These are phyloP conservation scores for Aureobasidium uvarum DNA, from an alignment of 2,329 filamentous ascomycete species.

Conservation along the genomic window DNA sequence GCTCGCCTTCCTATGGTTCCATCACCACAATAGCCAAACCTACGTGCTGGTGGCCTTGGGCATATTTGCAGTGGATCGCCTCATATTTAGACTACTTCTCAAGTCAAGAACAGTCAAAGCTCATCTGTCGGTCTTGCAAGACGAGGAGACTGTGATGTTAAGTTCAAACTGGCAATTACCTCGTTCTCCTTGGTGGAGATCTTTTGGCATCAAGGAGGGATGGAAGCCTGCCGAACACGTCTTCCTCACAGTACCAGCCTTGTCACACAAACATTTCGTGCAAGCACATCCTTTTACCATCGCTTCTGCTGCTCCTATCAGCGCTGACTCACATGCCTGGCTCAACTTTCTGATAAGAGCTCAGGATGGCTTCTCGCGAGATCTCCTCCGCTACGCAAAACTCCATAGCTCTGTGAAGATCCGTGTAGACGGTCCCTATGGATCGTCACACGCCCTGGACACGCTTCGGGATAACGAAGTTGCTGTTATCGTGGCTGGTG, in stretches of 20 bases:
- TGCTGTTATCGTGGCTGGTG: constrained; percentile 60
- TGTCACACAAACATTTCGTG: constrained; percentile 53
- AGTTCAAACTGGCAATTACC: constrained; percentile 47
- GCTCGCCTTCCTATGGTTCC: constrained; percentile 59
- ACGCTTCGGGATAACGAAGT: constrained; percentile 52
- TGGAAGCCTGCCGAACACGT: constrained; percentile 64
- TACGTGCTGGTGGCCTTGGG: constrained; percentile 55
- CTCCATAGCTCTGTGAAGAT: constrained; percentile 47
- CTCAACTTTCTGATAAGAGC: constrained; percentile 60
- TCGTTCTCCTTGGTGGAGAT: constrained; percentile 7
- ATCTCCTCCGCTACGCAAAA: constrained; percentile 54
- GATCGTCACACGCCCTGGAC: constrained; percentile 56
- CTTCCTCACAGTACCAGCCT: constrained; percentile 59
- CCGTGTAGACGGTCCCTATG: constrained; percentile 64
- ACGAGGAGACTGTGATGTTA: constrained; percentile 55
- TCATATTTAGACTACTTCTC: constrained; percentile 57
- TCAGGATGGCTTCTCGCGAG: constrained; percentile 59
- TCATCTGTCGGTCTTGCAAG: constrained; percentile 54
- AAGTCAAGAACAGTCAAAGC: constrained; percentile 53
- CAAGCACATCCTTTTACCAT: constrained; percentile 69
- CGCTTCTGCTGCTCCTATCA: constrained; percentile 56
- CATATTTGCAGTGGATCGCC: constrained; percentile 59
- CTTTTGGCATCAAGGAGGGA: constrained; percentile 45
- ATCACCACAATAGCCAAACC: constrained; percentile 53
- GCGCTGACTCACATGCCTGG: constrained; percentile 47